A percentile compares a stretch with the other conserved stretches of the same genome.
phyloP scores from a whole-genome alignment of 2,329 filamentous ascomycete genomes.

The Coniochaeta ligniaria region DNA sequence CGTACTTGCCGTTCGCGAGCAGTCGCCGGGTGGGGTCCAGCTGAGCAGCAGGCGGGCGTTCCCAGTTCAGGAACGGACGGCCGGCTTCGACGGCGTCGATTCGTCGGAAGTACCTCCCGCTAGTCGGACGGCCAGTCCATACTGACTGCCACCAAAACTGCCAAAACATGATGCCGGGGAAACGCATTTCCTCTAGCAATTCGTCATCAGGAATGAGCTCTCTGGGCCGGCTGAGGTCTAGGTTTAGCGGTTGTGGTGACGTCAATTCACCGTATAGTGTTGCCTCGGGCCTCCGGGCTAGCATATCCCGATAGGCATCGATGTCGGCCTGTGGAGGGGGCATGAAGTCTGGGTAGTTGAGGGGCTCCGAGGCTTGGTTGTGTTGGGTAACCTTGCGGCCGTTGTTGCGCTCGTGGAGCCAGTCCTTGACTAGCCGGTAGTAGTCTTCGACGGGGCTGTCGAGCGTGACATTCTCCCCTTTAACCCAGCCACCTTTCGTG shows the following conservation, averaged over 20 bases:
- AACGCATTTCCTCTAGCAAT: too few relatives aligned
- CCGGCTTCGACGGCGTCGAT: background rate
- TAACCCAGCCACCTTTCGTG: conserved; percentile 16
- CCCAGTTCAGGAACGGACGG: background rate
- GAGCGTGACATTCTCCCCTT: conserved; percentile 20
- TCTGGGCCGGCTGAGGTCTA: too few relatives aligned
- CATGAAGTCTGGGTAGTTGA: conserved; percentile 4
- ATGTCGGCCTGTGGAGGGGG: conserved; percentile 1
- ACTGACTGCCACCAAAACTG: too few relatives aligned
- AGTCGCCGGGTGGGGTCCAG: background rate
- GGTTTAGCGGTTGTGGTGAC: too few relatives aligned
- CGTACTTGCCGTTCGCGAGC: background rate
- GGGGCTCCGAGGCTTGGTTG: background rate
- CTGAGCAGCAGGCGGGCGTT: background rate
- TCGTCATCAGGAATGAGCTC: too few relatives aligned
- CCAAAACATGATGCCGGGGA: too few relatives aligned
- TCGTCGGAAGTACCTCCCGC: background rate
- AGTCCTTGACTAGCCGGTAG: background rate
- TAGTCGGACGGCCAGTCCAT: background rate
- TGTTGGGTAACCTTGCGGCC: background rate
- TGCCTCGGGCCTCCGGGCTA: too few relatives aligned
- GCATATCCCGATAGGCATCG: background rate
- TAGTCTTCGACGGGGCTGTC: conserved; percentile 12
- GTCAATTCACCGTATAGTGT: too few relatives aligned
- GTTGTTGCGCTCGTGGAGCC: conserved; percentile 2